These are phyloP conservation scores for Zygoascus flipseniorum DNA, from an alignment of 805 yeast genomes.

Conservation along the genomic window DNA sequence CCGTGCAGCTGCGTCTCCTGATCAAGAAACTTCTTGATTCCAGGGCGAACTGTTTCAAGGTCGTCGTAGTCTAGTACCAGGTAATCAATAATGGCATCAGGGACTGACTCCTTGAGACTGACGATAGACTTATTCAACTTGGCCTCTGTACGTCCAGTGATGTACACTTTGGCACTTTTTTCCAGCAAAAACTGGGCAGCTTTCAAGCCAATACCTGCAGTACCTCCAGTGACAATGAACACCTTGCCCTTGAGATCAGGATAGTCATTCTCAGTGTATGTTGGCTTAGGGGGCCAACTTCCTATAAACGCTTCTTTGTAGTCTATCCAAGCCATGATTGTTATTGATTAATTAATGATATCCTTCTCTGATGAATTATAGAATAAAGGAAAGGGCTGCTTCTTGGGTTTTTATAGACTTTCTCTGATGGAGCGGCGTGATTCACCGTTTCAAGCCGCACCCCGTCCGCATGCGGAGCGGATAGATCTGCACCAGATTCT, in stretches of 20 bases:
- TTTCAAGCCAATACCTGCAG: constrained; percentile 23
- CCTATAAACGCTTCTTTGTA: not conserved
- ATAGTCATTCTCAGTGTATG: constrained; percentile 22
- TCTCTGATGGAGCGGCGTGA: no score
- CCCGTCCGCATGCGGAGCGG: no score
- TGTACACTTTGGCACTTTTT: constrained; percentile 32
- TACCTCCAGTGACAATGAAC: constrained; percentile 18
- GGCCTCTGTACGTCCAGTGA: constrained; percentile 27
- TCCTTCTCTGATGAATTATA: no score
- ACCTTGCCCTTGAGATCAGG: constrained; percentile 24
- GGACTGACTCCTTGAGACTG: not conserved
- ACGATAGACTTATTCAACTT: not conserved
- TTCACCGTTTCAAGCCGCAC: no score
- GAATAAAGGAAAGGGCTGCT: no score
- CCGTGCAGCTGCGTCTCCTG: constrained; percentile 28
- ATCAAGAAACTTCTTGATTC: constrained; percentile 25
- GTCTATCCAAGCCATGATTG: not conserved
- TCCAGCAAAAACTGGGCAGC: constrained; percentile 26
- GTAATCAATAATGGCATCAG: not conserved
- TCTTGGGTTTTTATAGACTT: no score
- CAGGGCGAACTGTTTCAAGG: constrained; percentile 34
- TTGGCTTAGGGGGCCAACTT: constrained; percentile 5
- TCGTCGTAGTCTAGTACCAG: constrained; percentile 26
- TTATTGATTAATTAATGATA: no score
- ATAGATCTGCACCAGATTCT: no score